These are phyloP conservation scores for Microbotryum lychnidis-dioicae DNA, from an alignment of 1,284 basidiomycete genomes.

Conservation along the genomic window DNA sequence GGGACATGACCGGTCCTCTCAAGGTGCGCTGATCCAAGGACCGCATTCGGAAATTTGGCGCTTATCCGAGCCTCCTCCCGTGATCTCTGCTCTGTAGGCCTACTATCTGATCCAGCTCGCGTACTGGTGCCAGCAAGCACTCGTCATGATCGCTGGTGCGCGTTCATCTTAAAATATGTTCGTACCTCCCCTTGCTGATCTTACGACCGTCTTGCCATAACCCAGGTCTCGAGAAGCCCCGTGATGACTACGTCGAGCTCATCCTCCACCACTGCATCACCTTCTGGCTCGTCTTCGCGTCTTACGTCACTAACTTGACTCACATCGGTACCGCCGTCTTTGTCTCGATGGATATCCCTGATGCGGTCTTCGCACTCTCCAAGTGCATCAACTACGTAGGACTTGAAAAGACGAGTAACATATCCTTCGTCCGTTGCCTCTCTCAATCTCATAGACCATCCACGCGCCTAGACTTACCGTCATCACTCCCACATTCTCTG, in stretches of 20 bases:
- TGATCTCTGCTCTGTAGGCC: no score
- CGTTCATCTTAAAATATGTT: no score
- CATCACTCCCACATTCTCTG: no score
- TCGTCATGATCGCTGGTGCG: no score
- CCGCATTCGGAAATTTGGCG: no score
- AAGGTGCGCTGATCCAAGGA: slow-evolving; percentile 87
- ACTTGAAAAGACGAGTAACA: no score
- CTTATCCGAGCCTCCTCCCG: no score
- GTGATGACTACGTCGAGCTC: slow-evolving; percentile 43
- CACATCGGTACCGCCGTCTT: slow-evolving; percentile 85
- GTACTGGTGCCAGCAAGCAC: no score
- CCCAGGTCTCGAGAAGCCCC: slow-evolving; percentile 47
- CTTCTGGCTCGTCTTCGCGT: slow-evolving; percentile 92
- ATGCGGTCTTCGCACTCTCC: slow-evolving; percentile 73
- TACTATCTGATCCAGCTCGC: no score
- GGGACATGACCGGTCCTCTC: slow-evolving; percentile 70
- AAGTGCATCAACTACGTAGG: slow-evolving; percentile 69
- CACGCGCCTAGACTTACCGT: no score
- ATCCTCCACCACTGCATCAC: slow-evolving; percentile 67
- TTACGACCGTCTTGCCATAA: slow-evolving; percentile 80
- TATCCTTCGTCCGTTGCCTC: no score
- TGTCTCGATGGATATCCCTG: slow-evolving; percentile 92
- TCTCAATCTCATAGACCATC: no score
- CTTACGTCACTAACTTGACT: slow-evolving; percentile 54
- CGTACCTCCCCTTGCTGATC: slow-evolving; percentile 42